Conservation (phyloP, 1,139 yeast species). For the Protomyces pachydermus region DNA sequence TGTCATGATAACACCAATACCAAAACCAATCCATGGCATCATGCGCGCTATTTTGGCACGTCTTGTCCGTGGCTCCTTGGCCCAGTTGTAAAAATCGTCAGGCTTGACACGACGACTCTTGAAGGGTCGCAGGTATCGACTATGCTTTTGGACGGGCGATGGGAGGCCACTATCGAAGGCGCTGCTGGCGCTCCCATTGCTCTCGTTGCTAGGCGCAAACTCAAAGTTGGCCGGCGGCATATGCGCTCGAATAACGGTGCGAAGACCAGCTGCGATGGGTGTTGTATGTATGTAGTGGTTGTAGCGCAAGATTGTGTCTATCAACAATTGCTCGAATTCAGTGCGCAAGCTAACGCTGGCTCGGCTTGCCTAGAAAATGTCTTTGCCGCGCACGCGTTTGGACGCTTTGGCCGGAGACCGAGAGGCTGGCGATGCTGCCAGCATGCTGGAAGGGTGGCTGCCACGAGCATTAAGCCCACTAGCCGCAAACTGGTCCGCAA, state of each 20-base stretch:
- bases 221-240: neutral
- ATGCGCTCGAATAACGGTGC: neutral
- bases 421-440: too few species aligned
- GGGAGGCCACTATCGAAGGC: neutral
- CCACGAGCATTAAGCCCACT: too few species aligned
- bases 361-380: too few species aligned
- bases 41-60: constrained; percentile 6
- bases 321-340: neutral
- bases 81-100: constrained; percentile 1
- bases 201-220: neutral
- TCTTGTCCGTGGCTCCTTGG: neutral
- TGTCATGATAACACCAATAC: constrained; percentile 14
- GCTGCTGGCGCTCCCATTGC: neutral
- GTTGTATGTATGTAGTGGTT: neutral
- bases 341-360: too few species aligned
- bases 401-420: too few species aligned
- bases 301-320: neutral
- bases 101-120: neutral
- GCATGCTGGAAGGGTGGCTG: too few species aligned
- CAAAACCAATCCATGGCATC: constrained; percentile 11
- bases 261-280: neutral
- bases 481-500: too few species aligned
- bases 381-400: too few species aligned
- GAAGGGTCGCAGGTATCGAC: constrained; percentile 5
- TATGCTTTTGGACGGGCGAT: neutral